Conservation (phyloP, 179 eudicot genomes). For the Heliamphora pulchella region DNA sequence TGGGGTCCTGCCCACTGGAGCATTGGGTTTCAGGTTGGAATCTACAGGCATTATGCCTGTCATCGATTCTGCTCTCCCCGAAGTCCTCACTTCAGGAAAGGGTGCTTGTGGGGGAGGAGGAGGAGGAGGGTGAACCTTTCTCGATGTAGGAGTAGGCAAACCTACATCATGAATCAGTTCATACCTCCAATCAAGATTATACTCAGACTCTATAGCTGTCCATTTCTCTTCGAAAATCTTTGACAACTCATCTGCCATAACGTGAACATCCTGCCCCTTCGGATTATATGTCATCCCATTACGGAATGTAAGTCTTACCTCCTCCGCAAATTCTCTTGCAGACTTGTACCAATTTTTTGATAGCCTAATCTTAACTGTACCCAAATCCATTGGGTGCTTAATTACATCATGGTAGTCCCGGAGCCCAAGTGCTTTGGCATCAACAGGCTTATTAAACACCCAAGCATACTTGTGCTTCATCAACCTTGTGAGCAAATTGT, state of each 20-base stretch:
- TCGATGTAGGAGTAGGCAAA: slow-evolving; percentile 34
- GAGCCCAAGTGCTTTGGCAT: slow-evolving; percentile 43
- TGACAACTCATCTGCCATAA: slow-evolving; percentile 39
- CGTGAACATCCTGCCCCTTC: slow-evolving; percentile 65
- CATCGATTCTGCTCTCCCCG: slow-evolving; percentile 47
- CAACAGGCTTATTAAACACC: slow-evolving; percentile 57
- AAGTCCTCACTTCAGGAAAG: slow-evolving; percentile 1
- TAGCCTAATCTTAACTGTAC: slow-evolving; percentile 53
- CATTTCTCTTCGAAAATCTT: slow-evolving; percentile 52
- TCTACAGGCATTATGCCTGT: slow-evolving; percentile 21
- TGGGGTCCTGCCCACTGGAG: slow-evolving; percentile 41
- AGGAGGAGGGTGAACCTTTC: slow-evolving; percentile 27
- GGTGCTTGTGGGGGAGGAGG: neutral
- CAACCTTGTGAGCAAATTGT: slow-evolving; percentile 41
- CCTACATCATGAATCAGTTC: slow-evolving; percentile 32
- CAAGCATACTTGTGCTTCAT: slow-evolving; percentile 55
- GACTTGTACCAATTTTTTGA: slow-evolving; percentile 41
- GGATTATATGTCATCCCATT: slow-evolving; percentile 79
- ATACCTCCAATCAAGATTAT: slow-evolving; percentile 32
- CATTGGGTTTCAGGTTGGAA: slow-evolving; percentile 27
- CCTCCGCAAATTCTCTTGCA: slow-evolving; percentile 62
- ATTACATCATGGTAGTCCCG: slow-evolving; percentile 67
- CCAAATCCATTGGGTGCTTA: slow-evolving; percentile 81
- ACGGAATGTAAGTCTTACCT: slow-evolving; percentile 66
- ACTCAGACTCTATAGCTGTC: slow-evolving; percentile 32